Percentiles rank a stretch among this genome's conserved stretches.
Conservation (phyloP, 768 basidiomycete species). For the Chalciporus pseudorubinellus region DNA sequence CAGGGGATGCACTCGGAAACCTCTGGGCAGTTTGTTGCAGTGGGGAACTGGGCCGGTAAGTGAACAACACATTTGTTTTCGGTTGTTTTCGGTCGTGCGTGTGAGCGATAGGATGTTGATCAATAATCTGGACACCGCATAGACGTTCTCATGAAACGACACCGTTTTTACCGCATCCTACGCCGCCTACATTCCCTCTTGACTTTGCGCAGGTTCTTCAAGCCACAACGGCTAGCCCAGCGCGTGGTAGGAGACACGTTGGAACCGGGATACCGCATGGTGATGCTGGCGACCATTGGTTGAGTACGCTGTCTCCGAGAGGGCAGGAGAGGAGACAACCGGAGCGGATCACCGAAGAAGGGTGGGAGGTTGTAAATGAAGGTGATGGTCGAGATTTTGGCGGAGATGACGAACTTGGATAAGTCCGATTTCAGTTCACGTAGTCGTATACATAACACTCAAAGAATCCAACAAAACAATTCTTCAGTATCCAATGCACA, state of each 20-base stretch:
- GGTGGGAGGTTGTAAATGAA: slow-evolving; percentile 47
- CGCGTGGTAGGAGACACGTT: slow-evolving; percentile 29
- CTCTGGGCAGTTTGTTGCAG: slow-evolving; percentile 82
- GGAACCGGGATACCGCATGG: slow-evolving; percentile 7
- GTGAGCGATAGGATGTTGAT: neutral
- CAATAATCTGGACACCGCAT: slow-evolving; percentile 3
- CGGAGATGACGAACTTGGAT: neutral
- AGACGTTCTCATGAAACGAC: slow-evolving; percentile 63
- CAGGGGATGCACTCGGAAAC: slow-evolving; percentile 74
- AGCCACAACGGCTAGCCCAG: slow-evolving; percentile 65
- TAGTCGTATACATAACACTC: too few species aligned
- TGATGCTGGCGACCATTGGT: slow-evolving; percentile 2
- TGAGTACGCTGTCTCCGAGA: slow-evolving; percentile 16
- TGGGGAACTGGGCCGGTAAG: slow-evolving; percentile 64
- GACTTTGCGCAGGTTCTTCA: slow-evolving; percentile 81
- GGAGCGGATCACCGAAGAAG: slow-evolving; percentile 42
- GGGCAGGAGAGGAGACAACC: slow-evolving; percentile 23
- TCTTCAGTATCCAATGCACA: too few species aligned
- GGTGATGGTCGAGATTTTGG: slow-evolving; percentile 7
- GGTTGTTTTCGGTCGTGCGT: neutral
- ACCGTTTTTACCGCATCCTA: slow-evolving; percentile 57
- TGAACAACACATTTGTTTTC: neutral
- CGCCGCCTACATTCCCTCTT: slow-evolving; percentile 58
- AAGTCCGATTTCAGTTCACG: too few species aligned
- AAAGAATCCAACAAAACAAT: too few species aligned